Evolutionary conservation across 2,329 filamentous ascomycete species (phyloP), one percentile per base, ranked within the genome.

Genomic region (Orbilia javanica): DNA sequence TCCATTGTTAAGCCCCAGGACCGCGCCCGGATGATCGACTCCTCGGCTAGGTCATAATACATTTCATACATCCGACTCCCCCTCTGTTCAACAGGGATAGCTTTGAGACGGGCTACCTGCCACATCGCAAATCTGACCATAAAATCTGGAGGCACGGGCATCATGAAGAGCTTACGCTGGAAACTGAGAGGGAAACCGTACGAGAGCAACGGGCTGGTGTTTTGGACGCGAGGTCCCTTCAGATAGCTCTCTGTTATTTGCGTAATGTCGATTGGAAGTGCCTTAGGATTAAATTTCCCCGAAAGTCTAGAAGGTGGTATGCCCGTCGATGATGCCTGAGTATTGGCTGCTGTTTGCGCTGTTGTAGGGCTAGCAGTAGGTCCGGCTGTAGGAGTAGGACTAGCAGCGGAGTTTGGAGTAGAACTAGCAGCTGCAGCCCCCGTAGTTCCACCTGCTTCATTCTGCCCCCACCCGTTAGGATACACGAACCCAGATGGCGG

Each of bases 391-490:
- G 42, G 8, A 10, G 65, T 11, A 44, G 63, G 18, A 2, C 18
- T 31, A 29, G 46, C 11, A 13, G 50, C n/a, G 4, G 50, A 11
- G n/a, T 25, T 20, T 1, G 34, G 8, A 1, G 48, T 25, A 15
- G 53, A 60, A 60, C 31, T 18, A 36, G 53, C 8, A 34, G 13
- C n/a, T 20, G 29, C 3, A 57, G 52, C 7, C 7, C 52, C 29
- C 6, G 31, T 31, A 22, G 0, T 34, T 4, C 52, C 52, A 36
- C 18, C 29, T 13, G 34, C 55, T 60, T 60, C 31, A 1, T 53
- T 29, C 27, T 63, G 53, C 1, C 44, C 53, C 39, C 22, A 57
- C 13, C 64, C 64, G 34, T 53, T 53, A 6, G 67, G 55, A 29
- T 39, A 44, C 3, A 66, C 25, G 2, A 53, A 44, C 10, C 60